These are phyloP conservation scores for Taxawa tesnikishii DNA, from an alignment of 2,329 filamentous ascomycete species.

Conservation along the genomic window DNA sequence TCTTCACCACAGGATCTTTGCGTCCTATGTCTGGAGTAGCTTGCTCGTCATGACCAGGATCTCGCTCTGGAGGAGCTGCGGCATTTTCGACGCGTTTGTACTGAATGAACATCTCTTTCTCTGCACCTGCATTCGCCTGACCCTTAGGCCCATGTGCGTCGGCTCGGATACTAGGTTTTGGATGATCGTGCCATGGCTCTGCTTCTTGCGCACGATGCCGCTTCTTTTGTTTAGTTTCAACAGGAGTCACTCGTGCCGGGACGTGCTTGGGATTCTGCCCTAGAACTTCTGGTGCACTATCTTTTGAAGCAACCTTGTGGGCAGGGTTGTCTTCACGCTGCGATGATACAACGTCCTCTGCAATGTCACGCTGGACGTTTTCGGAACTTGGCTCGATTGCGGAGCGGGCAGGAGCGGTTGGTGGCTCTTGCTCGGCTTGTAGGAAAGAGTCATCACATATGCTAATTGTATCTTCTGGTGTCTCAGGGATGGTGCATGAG, in stretches of 20 bases:
- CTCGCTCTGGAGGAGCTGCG: neutral
- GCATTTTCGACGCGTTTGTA: neutral
- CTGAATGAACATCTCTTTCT: neutral
- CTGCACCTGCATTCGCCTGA: too few species aligned
- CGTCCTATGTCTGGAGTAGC: neutral
- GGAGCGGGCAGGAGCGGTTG: too few species aligned
- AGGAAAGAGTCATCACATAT: too few species aligned
- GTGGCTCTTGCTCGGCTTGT: too few species aligned
- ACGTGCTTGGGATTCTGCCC: too few species aligned
- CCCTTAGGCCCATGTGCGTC: too few species aligned
- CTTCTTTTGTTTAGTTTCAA: neutral
- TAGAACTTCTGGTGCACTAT: neutral
- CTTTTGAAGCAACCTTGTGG: too few species aligned
- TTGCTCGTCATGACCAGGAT: neutral
- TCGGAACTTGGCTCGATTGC: too few species aligned
- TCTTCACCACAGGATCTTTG: neutral
- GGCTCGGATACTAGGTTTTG: too few species aligned
- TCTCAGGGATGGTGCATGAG: conserved; percentile 3
- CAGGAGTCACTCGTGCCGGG: neutral
- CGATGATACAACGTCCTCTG: too few species aligned
- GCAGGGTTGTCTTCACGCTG: too few species aligned
- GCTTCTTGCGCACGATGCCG: neutral
- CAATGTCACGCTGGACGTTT: too few species aligned
- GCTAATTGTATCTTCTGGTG: conserved; percentile 1
- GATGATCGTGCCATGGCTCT: neutral